These are phyloP conservation scores for Trichaptum fuscoviolaceum DNA, from an alignment of 768 basidiomycete species.

Conservation along the genomic window DNA sequence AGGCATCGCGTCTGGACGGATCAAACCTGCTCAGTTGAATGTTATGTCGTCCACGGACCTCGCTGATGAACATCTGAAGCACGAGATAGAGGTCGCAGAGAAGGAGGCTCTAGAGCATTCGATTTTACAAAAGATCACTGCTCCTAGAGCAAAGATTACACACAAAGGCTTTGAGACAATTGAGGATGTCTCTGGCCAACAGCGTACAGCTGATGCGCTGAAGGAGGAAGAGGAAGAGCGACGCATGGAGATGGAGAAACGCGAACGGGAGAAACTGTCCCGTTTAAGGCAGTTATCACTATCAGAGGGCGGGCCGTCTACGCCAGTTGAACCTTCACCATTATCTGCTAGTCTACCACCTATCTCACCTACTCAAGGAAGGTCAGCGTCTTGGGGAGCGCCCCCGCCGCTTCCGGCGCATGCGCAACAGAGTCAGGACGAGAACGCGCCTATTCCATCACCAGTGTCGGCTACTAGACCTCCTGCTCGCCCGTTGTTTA, in stretches of 20 bases:
- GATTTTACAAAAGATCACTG: slow-evolving; percentile 65
- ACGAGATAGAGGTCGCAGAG: slow-evolving; percentile 77
- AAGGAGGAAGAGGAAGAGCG: slow-evolving; percentile 52
- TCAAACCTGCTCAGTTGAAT: slow-evolving; percentile 69
- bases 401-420: slow-evolving; percentile 54
- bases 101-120: slow-evolving; percentile 81
- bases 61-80: slow-evolving; percentile 80
- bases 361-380: slow-evolving; percentile 56
- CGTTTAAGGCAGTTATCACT: slow-evolving; percentile 40
- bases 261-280: slow-evolving; percentile 52
- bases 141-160: slow-evolving; percentile 76
- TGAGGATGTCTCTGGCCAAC: slow-evolving; percentile 65
- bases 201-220: slow-evolving; percentile 44
- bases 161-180: slow-evolving; percentile 93
- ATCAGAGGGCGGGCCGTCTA: slow-evolving; percentile 35
- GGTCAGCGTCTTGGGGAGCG: slow-evolving; percentile 52
- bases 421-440: slow-evolving; percentile 24
- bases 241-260: slow-evolving; percentile 39
- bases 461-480: slow-evolving; percentile 22
- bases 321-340: slow-evolving; percentile 33
- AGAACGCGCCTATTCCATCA: slow-evolving; percentile 21
- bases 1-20: slow-evolving; percentile 62
- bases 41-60: slow-evolving; percentile 86
- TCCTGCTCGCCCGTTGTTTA: slow-evolving; percentile 30
- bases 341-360: slow-evolving; percentile 50